phyloP scores from a whole-genome alignment of 371 early-diverging fungal species.

The Apophysomyces trapeziformis region DNA sequence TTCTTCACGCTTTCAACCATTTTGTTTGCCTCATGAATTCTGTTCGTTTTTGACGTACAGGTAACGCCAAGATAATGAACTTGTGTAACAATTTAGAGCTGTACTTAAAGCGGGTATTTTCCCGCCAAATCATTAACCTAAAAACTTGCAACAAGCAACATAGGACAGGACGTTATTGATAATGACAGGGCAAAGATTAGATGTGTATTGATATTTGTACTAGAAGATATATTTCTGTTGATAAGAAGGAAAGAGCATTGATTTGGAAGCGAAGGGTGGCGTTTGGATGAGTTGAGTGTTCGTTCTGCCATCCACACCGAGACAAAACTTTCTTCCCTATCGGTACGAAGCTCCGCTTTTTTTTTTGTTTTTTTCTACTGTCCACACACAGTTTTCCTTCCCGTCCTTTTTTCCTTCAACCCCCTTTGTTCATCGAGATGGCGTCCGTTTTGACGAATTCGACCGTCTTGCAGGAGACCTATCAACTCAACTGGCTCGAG shows the following conservation, averaged over 20 bases:
- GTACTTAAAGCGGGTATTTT: not conserved
- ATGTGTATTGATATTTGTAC: no score
- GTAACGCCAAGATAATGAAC: constrained; percentile 9
- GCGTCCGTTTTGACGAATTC: constrained; percentile 12
- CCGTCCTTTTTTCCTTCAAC: no score
- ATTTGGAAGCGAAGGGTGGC: no score
- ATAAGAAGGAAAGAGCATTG: no score
- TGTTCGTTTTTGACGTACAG: constrained; percentile 5
- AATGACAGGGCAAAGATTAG: no score
- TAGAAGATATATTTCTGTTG: no score
- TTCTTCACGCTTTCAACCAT: no score
- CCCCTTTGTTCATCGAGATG: not conserved
- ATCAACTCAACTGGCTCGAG: constrained; percentile 26
- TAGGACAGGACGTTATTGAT: no score
- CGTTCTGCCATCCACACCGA: no score
- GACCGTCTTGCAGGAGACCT: constrained; percentile 3
- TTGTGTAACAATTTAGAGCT: not conserved
- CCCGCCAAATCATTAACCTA: not conserved
- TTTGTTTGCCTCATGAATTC: no score
- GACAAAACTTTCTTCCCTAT: constrained; percentile 11
- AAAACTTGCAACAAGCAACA: not conserved
- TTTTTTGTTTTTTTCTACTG: constrained; percentile 7
- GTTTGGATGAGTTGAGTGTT: no score
- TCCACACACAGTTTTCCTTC: not conserved
- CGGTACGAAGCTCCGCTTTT: not conserved